phyloP scores from a whole-genome alignment of 2,329 filamentous ascomycete species.

The Aspergillus brasiliensis region DNA sequence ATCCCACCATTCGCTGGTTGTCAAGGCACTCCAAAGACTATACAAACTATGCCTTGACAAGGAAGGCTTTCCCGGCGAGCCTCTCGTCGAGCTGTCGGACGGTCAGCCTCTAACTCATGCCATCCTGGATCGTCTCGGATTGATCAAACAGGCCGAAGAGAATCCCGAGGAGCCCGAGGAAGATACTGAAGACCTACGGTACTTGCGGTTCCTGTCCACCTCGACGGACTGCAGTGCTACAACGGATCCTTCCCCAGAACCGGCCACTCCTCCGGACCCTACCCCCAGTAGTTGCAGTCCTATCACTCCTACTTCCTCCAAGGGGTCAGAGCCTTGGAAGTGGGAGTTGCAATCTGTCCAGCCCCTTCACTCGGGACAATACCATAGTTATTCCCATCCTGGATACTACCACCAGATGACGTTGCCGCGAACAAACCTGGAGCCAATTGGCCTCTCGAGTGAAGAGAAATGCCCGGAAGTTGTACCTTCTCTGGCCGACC shows the following conservation, averaged over 20 bases:
- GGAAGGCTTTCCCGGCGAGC: constrained; percentile 47
- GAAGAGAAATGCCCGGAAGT: constrained; percentile 18
- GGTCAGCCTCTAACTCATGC: constrained; percentile 46
- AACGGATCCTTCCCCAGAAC: constrained; percentile 43
- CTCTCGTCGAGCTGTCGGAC: constrained; percentile 41
- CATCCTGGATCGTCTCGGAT: constrained; percentile 45
- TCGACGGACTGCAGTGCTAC: constrained; percentile 41
- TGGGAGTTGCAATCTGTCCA: constrained; percentile 32
- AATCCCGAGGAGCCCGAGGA: constrained; percentile 38
- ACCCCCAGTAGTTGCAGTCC: constrained; percentile 27
- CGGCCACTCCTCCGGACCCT: constrained; percentile 36
- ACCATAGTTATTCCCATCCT: constrained; percentile 24
- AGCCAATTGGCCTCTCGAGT: constrained; percentile 14
- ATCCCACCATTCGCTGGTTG: constrained; percentile 46
- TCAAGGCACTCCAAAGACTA: constrained; percentile 45
- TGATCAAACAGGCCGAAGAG: constrained; percentile 48
- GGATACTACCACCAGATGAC: constrained; percentile 28
- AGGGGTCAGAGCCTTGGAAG: constrained; percentile 22
- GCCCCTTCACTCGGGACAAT: constrained; percentile 17
- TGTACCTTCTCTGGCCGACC: constrained; percentile 13
- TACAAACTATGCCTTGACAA: constrained; percentile 46
- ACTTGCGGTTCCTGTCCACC: constrained; percentile 38
- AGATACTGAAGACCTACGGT: constrained; percentile 40
- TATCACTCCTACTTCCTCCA: constrained; percentile 20
- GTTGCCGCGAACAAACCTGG: constrained; percentile 23